Evolutionary conservation across 2,329 filamentous ascomycete species (phyloP).

Genomic region (Apiospora arundinis): DNA sequence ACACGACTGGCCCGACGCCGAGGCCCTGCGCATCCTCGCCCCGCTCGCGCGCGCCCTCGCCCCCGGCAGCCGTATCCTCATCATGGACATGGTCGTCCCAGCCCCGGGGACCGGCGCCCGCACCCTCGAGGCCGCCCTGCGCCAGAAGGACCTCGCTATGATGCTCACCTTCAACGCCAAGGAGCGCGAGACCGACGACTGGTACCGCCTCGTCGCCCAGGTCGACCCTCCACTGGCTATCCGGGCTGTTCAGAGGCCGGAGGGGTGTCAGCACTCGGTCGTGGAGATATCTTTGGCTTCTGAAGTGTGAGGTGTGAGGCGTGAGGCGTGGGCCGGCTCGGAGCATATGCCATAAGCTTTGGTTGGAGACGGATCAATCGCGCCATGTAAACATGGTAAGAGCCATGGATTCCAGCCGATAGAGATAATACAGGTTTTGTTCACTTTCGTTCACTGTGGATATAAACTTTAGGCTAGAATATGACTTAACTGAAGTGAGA

Average conservation of each 20-base stretch:
- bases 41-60: constrained; percentile 20
- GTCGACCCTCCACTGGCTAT: constrained; percentile 27
- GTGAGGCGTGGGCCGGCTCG: no score
- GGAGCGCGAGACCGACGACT: constrained; percentile 43
- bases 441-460: no score
- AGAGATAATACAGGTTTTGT: no score
- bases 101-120: constrained; percentile 33
- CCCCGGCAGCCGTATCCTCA: constrained; percentile 27
- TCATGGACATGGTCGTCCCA: constrained; percentile 44
- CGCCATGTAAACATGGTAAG: no score
- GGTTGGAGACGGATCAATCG: no score
- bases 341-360: no score
- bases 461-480: no score
- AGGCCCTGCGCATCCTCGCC: constrained; percentile 42
- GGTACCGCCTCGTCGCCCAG: constrained; percentile 36
- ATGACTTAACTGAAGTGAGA: no score
- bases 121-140: constrained; percentile 33
- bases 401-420: no score
- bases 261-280: background rate
- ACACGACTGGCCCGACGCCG: constrained; percentile 55
- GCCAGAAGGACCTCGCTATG: constrained; percentile 44
- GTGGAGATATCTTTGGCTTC: background rate
- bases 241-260: background rate
- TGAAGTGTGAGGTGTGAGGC: background rate
- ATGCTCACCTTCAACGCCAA: constrained; percentile 42